Evolutionary conservation across 2,329 filamentous ascomycete species (phyloP).

Genomic region (Cladosporium sp.): DNA sequence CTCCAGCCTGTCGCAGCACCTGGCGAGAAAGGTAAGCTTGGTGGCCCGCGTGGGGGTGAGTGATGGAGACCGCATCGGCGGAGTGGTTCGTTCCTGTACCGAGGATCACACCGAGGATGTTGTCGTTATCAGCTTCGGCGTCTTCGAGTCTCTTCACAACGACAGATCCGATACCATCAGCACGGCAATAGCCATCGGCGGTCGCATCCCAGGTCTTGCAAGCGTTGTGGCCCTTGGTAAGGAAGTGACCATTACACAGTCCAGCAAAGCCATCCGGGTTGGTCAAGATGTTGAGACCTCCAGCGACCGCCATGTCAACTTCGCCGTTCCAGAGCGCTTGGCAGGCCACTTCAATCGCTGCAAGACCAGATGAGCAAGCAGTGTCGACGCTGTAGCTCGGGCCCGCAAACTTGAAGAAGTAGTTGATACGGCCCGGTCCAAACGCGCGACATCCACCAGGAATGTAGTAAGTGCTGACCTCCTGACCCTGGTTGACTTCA

Average conservation of each 20-base stretch:
- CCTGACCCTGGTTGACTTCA: constrained; percentile 31
- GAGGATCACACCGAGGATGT: constrained; percentile 29
- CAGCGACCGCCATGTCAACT: constrained; percentile 33
- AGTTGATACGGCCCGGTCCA: constrained; percentile 29
- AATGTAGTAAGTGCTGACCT: constrained; percentile 30
- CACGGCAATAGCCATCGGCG: constrained; percentile 37
- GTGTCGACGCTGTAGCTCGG: constrained; percentile 33
- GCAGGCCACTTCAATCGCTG: constrained; percentile 28
- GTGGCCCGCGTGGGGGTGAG: constrained; percentile 30
- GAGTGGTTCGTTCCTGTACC: constrained; percentile 29
- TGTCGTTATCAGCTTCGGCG: constrained; percentile 36
- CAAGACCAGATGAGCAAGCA: constrained; percentile 33
- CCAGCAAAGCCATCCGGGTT: constrained; percentile 31
- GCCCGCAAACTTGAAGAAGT: constrained; percentile 31
- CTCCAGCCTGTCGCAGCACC: constrained; percentile 28
- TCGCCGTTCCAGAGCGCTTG: constrained; percentile 32
- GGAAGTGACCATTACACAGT: constrained; percentile 31
- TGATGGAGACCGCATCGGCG: constrained; percentile 31
- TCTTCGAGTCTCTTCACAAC: constrained; percentile 37
- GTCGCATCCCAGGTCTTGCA: constrained; percentile 32
- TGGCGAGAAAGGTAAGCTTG: constrained; percentile 26
- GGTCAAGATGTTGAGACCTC: constrained; percentile 33
- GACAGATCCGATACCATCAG: constrained; percentile 29
- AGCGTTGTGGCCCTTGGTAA: constrained; percentile 24
- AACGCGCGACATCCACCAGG: constrained; percentile 31